Evolutionary conservation across 768 basidiomycete species (phyloP).

Genomic region (Dioszegia aurantiaca): DNA sequence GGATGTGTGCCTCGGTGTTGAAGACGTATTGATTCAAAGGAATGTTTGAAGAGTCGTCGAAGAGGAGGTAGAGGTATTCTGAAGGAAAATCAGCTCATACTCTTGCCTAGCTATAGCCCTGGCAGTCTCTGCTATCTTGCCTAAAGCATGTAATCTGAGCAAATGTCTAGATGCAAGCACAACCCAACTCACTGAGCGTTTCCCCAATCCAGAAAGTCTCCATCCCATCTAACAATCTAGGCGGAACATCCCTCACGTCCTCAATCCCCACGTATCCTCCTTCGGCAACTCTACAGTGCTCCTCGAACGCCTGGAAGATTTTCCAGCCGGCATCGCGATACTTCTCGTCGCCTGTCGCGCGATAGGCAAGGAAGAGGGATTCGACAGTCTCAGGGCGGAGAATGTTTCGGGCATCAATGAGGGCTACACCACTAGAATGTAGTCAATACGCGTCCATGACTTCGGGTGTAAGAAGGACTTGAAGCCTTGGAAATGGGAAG

Average conservation of each 20-base stretch:
- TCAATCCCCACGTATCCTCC: slow-evolving; percentile 73
- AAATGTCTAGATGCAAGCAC: not conserved
- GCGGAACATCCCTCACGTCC: slow-evolving; percentile 77
- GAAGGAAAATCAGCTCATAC: not conserved
- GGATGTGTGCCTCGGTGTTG: slow-evolving; percentile 82
- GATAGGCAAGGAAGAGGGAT: slow-evolving; percentile 83
- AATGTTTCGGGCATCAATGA: slow-evolving; percentile 87
- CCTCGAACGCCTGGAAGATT: slow-evolving; percentile 84
- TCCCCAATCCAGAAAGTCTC: slow-evolving; percentile 85
- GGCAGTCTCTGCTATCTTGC: too few species aligned
- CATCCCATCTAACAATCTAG: slow-evolving; percentile 78
- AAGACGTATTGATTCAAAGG: slow-evolving; percentile 78
- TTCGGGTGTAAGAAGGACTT: too few species aligned
- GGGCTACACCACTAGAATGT: slow-evolving; percentile 23
- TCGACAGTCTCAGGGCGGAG: slow-evolving; percentile 93
- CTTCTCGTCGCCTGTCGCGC: slow-evolving; percentile 76
- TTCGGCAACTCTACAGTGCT: slow-evolving; percentile 68
- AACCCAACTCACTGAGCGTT: slow-evolving; percentile 37
- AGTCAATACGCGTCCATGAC: not conserved
- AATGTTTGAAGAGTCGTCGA: slow-evolving; percentile 68
- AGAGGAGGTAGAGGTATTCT: slow-evolving; percentile 83
- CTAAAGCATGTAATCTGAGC: too few species aligned
- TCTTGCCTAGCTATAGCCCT: slow-evolving; percentile 9
- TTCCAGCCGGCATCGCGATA: slow-evolving; percentile 83
- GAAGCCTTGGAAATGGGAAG: too few species aligned